These are phyloP conservation scores for Aspergillus intermedius DNA, from an alignment of 2,329 filamentous ascomycete genomes.

Conservation along the genomic window DNA sequence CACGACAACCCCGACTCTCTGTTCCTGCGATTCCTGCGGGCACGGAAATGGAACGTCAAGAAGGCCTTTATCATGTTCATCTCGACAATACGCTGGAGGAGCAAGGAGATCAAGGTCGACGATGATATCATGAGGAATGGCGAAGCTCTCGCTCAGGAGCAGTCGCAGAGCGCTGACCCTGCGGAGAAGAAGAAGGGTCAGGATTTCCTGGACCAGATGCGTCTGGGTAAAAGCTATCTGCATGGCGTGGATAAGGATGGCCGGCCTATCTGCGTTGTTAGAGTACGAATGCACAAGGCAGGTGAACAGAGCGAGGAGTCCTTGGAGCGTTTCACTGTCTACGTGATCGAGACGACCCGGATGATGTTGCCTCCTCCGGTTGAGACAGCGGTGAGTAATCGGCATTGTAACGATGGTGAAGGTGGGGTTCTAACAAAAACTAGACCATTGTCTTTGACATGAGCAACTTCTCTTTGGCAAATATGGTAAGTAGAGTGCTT, in stretches of 20 bases:
- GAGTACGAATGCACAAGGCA: slow-evolving; percentile 72
- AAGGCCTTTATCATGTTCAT: slow-evolving; percentile 91
- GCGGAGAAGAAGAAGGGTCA: slow-evolving; percentile 60
- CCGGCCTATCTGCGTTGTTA: slow-evolving; percentile 78
- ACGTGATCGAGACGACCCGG: slow-evolving; percentile 87
- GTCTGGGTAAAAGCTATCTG: slow-evolving; percentile 87
- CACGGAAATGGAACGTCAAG: slow-evolving; percentile 93
- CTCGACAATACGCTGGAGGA: slow-evolving; percentile 87
- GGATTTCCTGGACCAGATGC: slow-evolving; percentile 76
- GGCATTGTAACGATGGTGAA: slow-evolving; percentile 5
- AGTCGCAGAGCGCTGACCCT: slow-evolving; percentile 54
- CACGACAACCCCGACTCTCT: slow-evolving; percentile 88
- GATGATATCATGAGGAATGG: slow-evolving; percentile 76
- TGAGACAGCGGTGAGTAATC: slow-evolving; percentile 73
- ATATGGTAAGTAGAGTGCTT: slow-evolving; percentile 62
- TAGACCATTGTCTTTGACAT: slow-evolving; percentile 93
- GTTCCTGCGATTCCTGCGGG: slow-evolving; percentile 72
- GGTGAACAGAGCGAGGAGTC: slow-evolving; percentile 76
- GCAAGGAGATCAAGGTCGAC: slow-evolving; percentile 77
- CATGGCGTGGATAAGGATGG: slow-evolving; percentile 81
- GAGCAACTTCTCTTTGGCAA: slow-evolving; percentile 85
- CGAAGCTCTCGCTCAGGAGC: slow-evolving; percentile 60
- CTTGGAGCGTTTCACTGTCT: slow-evolving; percentile 85
- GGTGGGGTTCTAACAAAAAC: slow-evolving; percentile 14
- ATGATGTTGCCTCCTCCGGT: slow-evolving; percentile 72